Base-by-base conservation (phyloP, 1,139 yeast species). In the Kluyveromyces marxianus region DNA sequence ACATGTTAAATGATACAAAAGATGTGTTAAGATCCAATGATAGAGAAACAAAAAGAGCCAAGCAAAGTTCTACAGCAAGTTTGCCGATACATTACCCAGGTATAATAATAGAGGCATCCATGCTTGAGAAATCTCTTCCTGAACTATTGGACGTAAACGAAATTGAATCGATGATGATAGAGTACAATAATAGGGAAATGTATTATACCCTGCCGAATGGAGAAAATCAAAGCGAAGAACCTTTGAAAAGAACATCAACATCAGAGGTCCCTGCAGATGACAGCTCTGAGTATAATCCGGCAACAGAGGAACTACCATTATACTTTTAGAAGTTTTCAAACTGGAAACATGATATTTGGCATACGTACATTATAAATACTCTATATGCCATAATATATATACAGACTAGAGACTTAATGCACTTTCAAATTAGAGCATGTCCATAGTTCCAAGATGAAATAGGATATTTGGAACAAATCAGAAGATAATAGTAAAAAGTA, bases 31-130 rank as follows among this genome's bases (percentile, higher is more conserved):
- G 57, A 3, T 40, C 62, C 1, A 57, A 55, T 28, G 41, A 53
- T 10, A 46, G 42, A 35, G 34, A 25, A 27, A n/a, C 34, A 21
- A 28, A 30, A 29, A 31, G 47, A 4, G 31, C 44, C 24, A 38
- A 33, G 14, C 35, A 33, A 25, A 42, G 50, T 69, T 65, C 46
- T 53, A 62, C 25, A 3, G 58, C 53, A 54, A 48, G 59, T 48
- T 48, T 67, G 21, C 69, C 70, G 0, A 60, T 58, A 36, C 67
- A 63, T 45, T 77, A 77, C 53, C 69, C 77, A 2, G 88, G 87
- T 2, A 78, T 84, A 0, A 71, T 81, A 32, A 73, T 83, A 5
- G 83, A 83, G 31, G 76, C 81, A 52, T 74, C 77, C 48, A 71
- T 83, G 63, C 59, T 82, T 46, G 88, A 82, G 55, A 70, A 56